Evolutionary conservation across 495 filamentous ascomycete genomes (phyloP).

Genomic region (Glarea lozoyensis): DNA sequence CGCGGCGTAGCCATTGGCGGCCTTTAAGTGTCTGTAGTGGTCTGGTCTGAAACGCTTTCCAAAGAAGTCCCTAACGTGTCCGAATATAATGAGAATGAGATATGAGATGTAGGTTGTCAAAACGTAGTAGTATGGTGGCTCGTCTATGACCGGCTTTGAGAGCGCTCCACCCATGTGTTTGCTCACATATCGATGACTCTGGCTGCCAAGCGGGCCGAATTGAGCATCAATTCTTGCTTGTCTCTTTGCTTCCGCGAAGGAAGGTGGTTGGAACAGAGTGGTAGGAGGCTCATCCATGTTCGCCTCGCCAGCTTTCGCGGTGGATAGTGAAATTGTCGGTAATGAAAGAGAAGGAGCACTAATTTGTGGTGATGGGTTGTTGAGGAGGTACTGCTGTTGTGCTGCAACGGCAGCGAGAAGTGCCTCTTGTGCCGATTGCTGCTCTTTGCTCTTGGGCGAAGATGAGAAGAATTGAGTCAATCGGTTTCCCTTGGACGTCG

Average conservation of each 20-base stretch:
- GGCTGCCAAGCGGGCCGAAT: conserved; percentile 78
- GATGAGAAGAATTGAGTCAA: conserved; percentile 58
- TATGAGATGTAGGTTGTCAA: conserved; percentile 97
- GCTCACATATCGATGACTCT: conserved; percentile 78
- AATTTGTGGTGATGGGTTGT: conserved; percentile 52
- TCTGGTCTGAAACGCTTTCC: conserved; percentile 83
- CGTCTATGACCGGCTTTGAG: conserved; percentile 79
- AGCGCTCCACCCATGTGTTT: conserved; percentile 70
- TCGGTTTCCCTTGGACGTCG: conserved; percentile 48
- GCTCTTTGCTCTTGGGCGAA: conserved; percentile 57
- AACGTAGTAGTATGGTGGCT: conserved; percentile 93
- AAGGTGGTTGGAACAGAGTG: conserved; percentile 85
- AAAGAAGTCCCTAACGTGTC: conserved; percentile 94
- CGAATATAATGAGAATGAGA: conserved; percentile 88
- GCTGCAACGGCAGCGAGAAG: conserved; percentile 50
- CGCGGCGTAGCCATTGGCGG: conserved; percentile 85
- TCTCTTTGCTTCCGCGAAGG: conserved; percentile 70
- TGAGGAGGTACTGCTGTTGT: conserved; percentile 47
- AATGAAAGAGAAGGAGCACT: conserved; percentile 67
- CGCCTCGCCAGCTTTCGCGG: conserved; percentile 71
- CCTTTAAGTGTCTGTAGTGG: conserved; percentile 74
- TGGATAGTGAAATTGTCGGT: conserved; percentile 88
- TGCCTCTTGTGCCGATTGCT: conserved; percentile 41
- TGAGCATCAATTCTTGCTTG: conserved; percentile 77
- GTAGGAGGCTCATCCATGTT: conserved; percentile 64